A percentile compares a stretch with the other conserved stretches of the same genome.
These are phyloP conservation scores for Hirschfeldia incana DNA, from an alignment of 345 rosid species.

Conservation along the genomic window DNA sequence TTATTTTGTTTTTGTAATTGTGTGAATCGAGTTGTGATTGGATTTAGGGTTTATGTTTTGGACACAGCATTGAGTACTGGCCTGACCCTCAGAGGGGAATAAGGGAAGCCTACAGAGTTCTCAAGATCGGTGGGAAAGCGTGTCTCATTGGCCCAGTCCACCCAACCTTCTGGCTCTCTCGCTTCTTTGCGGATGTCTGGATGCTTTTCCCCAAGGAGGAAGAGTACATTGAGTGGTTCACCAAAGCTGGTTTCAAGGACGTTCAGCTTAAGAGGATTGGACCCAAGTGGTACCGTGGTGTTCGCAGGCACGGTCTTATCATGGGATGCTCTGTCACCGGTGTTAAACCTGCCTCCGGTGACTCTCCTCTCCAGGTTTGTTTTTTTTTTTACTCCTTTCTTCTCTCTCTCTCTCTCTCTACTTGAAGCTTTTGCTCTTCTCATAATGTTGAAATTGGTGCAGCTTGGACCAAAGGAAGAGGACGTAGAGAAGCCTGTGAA, in stretches of 20 bases:
- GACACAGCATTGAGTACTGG: constrained; percentile 93
- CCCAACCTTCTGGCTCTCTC: constrained; percentile 96
- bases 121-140: constrained; percentile 91
- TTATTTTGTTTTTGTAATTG: neutral
- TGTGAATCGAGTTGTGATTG: neutral
- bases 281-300: constrained; percentile 99
- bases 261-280: constrained; percentile 92
- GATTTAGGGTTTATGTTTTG: neutral
- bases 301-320: constrained; percentile 93
- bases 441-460: constrained; percentile 40
- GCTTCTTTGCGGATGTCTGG: constrained; percentile 97
- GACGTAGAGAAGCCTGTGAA: constrained; percentile 74
- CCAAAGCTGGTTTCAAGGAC: constrained; percentile 90
- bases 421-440: neutral
- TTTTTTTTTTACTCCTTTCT: neutral
- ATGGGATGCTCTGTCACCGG: constrained; percentile 99
- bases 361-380: constrained; percentile 93
- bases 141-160: constrained; percentile 94
- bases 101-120: constrained; percentile 91
- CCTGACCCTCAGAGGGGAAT: constrained; percentile 99
- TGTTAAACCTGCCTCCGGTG: constrained; percentile 91
- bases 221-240: constrained; percentile 97
- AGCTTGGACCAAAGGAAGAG: constrained; percentile 94
- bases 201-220: constrained; percentile 99
- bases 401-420: neutral